A percentile compares a stretch with the other conserved stretches of the same genome.
These are phyloP conservation scores for Auricularia cornea DNA, from an alignment of 768 basidiomycete species.

Conservation along the genomic window DNA sequence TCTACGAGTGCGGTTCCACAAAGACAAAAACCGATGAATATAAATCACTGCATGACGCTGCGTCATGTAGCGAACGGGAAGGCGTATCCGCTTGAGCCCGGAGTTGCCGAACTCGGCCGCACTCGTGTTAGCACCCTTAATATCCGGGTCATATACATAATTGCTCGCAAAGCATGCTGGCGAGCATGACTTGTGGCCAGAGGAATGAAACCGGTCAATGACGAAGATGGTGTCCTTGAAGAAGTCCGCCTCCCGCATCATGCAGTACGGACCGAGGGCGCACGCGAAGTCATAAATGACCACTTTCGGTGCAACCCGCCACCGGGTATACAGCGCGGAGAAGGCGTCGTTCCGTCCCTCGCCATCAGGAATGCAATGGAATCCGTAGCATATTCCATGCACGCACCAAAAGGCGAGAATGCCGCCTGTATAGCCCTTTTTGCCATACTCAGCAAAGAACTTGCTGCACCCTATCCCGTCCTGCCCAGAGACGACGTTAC, in stretches of 20 bases:
- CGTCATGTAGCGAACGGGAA: constrained; percentile 24
- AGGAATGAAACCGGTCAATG: constrained; percentile 26
- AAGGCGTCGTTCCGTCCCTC: constrained; percentile 34
- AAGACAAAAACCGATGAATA: constrained; percentile 14
- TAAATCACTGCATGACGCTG: constrained; percentile 22
- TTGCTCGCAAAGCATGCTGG: constrained; percentile 22
- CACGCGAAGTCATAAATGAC: too few relatives aligned
- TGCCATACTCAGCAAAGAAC: neutral
- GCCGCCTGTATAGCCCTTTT: neutral
- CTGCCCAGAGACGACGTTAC: too few relatives aligned
- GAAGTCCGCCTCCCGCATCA: too few relatives aligned
- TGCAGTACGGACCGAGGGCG: too few relatives aligned
- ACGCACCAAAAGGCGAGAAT: neutral
- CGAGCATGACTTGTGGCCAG: constrained; percentile 26
- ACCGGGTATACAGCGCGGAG: constrained; percentile 28
- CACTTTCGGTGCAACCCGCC: constrained; percentile 20
- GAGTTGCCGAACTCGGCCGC: constrained; percentile 28
- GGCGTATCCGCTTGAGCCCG: constrained; percentile 19
- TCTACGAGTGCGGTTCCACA: neutral
- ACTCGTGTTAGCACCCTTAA: constrained; percentile 17
- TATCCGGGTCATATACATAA: constrained; percentile 19
- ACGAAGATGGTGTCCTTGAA: too few relatives aligned
- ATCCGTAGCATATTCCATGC: neutral
- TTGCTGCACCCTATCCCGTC: neutral
- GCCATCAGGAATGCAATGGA: constrained; percentile 20